Evolutionary conservation across 163 green algal species (phyloP).

Genomic region (Chloroidium sp.): DNA sequence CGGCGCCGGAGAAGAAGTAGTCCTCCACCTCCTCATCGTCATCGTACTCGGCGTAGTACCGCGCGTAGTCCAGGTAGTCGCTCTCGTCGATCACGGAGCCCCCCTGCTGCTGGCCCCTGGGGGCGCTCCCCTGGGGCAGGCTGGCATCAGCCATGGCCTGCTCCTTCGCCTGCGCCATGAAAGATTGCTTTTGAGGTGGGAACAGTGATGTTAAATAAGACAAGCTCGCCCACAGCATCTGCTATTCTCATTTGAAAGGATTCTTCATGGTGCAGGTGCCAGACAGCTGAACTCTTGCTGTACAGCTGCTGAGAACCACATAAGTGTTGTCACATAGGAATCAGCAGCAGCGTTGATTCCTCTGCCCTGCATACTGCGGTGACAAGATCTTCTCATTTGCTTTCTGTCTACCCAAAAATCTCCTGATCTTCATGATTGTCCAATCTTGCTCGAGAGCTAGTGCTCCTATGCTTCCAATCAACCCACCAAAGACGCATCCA

Average conservation of each 20-base stretch:
- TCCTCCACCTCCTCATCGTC: slow-evolving; percentile 46
- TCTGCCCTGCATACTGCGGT: no score
- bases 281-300: no score
- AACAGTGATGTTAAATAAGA: not conserved
- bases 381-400: no score
- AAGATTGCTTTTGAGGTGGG: not conserved
- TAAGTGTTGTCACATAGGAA: no score
- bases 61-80: slow-evolving; percentile 18
- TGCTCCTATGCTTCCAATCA: no score
- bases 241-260: no score
- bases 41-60: slow-evolving; percentile 22
- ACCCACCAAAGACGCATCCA: no score
- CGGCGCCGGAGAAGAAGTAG: slow-evolving; percentile 57
- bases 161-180: slow-evolving; percentile 9
- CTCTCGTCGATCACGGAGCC: not conserved
- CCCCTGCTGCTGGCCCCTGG: not conserved
- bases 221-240: no score
- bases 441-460: not conserved
- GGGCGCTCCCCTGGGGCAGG: not conserved
- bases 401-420: not conserved
- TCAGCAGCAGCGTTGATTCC: no score
- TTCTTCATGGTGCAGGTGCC: no score
- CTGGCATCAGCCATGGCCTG: not conserved
- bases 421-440: not conserved
- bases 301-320: no score